These are phyloP conservation scores for Golubevia pallescens DNA, from an alignment of 1,284 basidiomycete genomes.

Conservation along the genomic window DNA sequence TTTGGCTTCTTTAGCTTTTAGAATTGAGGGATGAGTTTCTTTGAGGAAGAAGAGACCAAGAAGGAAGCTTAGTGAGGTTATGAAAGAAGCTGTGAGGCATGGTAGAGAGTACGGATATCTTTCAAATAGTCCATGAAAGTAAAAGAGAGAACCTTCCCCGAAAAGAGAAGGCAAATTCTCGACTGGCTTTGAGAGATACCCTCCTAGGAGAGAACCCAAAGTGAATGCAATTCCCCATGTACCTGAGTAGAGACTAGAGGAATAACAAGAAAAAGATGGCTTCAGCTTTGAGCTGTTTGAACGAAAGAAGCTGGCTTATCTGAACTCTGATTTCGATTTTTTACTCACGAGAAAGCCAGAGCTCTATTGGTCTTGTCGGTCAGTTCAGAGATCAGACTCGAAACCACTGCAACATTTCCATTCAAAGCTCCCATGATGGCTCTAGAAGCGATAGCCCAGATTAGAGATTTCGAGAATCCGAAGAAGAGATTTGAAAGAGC, in stretches of 20 bases:
- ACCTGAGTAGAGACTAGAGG: not conserved
- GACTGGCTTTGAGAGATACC: not conserved
- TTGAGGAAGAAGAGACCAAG: not conserved
- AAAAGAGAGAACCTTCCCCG: not conserved
- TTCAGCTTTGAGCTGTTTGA: no score
- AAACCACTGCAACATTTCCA: constrained; percentile 19
- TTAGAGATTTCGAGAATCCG: constrained; percentile 16
- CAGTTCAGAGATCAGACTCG: constrained; percentile 13
- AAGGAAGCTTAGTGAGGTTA: not conserved
- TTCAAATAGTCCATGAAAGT: not conserved
- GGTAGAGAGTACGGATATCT: not conserved
- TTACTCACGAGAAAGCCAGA: not conserved
- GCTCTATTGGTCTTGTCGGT: constrained; percentile 6
- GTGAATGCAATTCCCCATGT: not conserved
- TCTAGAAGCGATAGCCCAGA: constrained; percentile 8
- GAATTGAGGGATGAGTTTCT: not conserved
- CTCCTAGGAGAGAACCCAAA: not conserved
- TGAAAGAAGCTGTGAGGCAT: not conserved
- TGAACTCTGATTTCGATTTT: no score
- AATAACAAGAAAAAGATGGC: not conserved
- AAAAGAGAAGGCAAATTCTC: not conserved
- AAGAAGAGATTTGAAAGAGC: constrained; percentile 12
- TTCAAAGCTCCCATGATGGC: constrained; percentile 19
- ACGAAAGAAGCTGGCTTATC: no score
- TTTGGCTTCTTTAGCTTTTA: not conserved